Percentiles rank a stretch among this genome's conserved stretches.
These are phyloP conservation scores for Hagleromyces aurorensis DNA, from an alignment of 805 yeast species.

Conservation along the genomic window DNA sequence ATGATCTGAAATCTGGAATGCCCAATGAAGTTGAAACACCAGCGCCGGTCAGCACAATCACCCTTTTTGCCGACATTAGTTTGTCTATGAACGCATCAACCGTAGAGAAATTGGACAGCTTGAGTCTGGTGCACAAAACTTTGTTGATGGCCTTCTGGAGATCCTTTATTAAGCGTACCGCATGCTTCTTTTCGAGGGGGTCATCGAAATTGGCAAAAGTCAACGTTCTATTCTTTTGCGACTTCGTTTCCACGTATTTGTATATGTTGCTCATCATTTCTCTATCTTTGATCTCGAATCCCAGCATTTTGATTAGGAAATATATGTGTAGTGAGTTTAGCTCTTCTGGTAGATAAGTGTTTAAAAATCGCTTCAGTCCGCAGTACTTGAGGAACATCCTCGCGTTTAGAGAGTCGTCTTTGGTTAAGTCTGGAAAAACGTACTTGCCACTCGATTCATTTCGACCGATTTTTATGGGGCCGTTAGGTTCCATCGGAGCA, in stretches of 20 bases:
- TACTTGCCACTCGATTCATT: constrained; percentile 25
- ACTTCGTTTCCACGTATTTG: constrained; percentile 18
- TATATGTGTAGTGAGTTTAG: constrained; percentile 53
- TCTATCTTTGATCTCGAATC: constrained; percentile 40
- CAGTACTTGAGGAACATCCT: constrained; percentile 46
- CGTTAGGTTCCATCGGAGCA: constrained; percentile 15
- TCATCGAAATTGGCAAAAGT: constrained; percentile 24
- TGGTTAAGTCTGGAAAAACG: constrained; percentile 33
- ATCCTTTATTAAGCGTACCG: constrained; percentile 41
- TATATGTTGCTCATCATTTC: constrained; percentile 29
- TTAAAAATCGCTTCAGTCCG: constrained; percentile 56
- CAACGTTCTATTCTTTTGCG: constrained; percentile 10
- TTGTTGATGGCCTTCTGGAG: constrained; percentile 59
- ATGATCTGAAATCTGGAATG: constrained; percentile 86
- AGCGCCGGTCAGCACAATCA: constrained; percentile 82
- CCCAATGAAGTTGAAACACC: constrained; percentile 88
- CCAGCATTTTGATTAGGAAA: constrained; percentile 51
- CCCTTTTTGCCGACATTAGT: constrained; percentile 46
- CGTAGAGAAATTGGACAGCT: constrained; percentile 46
- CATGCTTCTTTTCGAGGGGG: constrained; percentile 37
- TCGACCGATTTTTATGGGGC: constrained; percentile 24
- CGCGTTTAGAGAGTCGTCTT: constrained; percentile 39
- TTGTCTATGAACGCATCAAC: constrained; percentile 50
- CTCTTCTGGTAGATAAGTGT: constrained; percentile 51
- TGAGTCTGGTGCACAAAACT: constrained; percentile 48